phyloP scores from a whole-genome alignment of 192 early-diverging fungal species.

The Linnemannia zychae region DNA sequence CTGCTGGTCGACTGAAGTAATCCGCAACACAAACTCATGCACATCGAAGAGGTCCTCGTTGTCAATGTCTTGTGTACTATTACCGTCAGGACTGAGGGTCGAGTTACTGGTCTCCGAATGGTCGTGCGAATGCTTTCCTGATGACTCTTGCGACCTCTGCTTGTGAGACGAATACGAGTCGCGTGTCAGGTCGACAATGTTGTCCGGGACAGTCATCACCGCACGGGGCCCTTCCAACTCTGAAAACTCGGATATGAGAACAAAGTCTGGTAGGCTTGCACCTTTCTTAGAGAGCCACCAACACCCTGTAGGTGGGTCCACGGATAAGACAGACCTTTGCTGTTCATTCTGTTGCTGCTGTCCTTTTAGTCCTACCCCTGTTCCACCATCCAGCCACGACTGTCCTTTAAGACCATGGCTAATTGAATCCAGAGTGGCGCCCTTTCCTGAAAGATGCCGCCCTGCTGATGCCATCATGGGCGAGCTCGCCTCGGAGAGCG shows the following conservation, averaged over 20 bases:
- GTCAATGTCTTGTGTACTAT: constrained; percentile 6
- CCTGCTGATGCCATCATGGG: constrained; percentile 5
- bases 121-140: constrained; percentile 28
- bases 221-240: constrained; percentile 66
- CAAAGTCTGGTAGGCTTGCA: constrained; percentile 59
- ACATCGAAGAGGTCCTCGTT: constrained; percentile 57
- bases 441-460: neutral
- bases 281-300: constrained; percentile 41
- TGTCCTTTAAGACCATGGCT: constrained; percentile 16
- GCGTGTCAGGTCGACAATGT: constrained; percentile 50
- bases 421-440: constrained; percentile 6
- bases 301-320: constrained; percentile 20
- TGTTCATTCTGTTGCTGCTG: constrained; percentile 12
- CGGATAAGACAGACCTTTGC: neutral
- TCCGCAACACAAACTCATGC: constrained; percentile 64
- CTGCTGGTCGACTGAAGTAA: constrained; percentile 62
- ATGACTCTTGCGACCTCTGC: constrained; percentile 30
- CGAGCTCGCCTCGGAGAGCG: constrained; percentile 29
- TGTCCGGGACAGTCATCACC: constrained; percentile 59
- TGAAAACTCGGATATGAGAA: constrained; percentile 67
- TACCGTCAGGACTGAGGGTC: constrained; percentile 20
- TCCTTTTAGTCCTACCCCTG: neutral
- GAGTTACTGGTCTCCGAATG: constrained; percentile 21
- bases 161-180: constrained; percentile 49
- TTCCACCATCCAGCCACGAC: neutral